phyloP scores from a whole-genome alignment of 108 stramenopile species.

The Pseudonitzschia delicatissima region DNA sequence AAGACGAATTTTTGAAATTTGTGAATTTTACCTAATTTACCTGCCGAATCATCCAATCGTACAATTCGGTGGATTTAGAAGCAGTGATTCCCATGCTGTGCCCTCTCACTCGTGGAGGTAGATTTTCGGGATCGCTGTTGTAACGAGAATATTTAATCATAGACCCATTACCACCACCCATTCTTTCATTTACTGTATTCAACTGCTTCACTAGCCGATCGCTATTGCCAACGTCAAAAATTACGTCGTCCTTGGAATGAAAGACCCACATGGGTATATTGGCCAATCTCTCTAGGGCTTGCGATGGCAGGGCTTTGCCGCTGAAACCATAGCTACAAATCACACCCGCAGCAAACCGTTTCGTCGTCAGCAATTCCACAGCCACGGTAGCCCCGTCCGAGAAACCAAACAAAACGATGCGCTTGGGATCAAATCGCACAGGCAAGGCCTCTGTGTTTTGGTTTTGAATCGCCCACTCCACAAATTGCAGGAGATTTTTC shows the following conservation, averaged over 20 bases:
- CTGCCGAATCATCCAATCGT: slow-evolving; percentile 39
- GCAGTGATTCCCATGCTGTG: slow-evolving; percentile 59
- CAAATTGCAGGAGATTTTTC: slow-evolving; percentile 53
- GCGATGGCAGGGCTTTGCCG: slow-evolving; percentile 48
- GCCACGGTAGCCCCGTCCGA: slow-evolving; percentile 81
- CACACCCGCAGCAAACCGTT: slow-evolving; percentile 53
- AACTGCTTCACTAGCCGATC: slow-evolving; percentile 48
- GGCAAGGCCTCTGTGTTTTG: background rate
- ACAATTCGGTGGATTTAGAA: slow-evolving; percentile 38
- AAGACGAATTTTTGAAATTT: background rate
- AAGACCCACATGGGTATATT: slow-evolving; percentile 72
- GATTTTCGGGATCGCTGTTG: slow-evolving; percentile 44
- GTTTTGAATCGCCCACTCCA: slow-evolving; percentile 47
- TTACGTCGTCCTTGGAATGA: slow-evolving; percentile 78
- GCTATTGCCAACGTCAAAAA: slow-evolving; percentile 49
- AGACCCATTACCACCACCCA: background rate
- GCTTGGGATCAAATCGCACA: slow-evolving; percentile 42
- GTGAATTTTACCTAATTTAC: too few species aligned
- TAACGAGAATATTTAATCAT: slow-evolving; percentile 47
- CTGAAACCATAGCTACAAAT: slow-evolving; percentile 73
- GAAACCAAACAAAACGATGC: slow-evolving; percentile 72
- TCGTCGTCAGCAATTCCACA: slow-evolving; percentile 72
- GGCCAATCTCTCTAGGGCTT: slow-evolving; percentile 57
- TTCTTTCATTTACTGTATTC: background rate
- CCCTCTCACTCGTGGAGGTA: slow-evolving; percentile 36